phyloP scores from a whole-genome alignment of 768 basidiomycete genomes.

The Auricularia cornea region DNA sequence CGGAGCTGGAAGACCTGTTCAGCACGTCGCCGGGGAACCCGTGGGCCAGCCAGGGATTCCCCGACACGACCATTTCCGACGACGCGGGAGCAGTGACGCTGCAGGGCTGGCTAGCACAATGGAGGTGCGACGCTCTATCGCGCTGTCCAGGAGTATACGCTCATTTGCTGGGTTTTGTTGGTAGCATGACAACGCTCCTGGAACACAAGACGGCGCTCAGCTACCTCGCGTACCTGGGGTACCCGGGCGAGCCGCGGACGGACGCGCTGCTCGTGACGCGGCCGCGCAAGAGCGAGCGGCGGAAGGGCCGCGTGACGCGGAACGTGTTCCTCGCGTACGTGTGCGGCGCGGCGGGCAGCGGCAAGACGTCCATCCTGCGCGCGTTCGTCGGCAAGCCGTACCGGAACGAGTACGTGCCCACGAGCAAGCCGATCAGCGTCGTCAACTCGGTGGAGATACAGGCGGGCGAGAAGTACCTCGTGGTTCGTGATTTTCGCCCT shows the following conservation, averaged over 20 bases:
- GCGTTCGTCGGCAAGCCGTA: slow-evolving; percentile 83
- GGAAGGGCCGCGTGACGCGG: slow-evolving; percentile 78
- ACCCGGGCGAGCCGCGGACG: slow-evolving; percentile 71
- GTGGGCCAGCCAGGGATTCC: slow-evolving; percentile 89
- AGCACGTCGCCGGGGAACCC: slow-evolving; percentile 94
- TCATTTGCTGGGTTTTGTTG: background rate
- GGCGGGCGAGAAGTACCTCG: slow-evolving; percentile 91
- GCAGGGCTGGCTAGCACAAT: slow-evolving; percentile 96
- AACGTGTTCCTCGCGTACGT: slow-evolving; percentile 93
- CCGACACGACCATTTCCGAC: slow-evolving; percentile 80
- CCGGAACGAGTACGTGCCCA: slow-evolving; percentile 70
- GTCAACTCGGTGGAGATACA: slow-evolving; percentile 94
- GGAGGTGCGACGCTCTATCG: slow-evolving; percentile 55
- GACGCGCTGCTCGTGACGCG: slow-evolving; percentile 78
- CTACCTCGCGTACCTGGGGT: slow-evolving; percentile 93
- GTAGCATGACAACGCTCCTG: slow-evolving; percentile 94
- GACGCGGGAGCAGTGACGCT: slow-evolving; percentile 88
- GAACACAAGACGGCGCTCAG: slow-evolving; percentile 86
- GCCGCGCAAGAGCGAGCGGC: slow-evolving; percentile 74
- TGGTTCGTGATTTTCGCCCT: slow-evolving; percentile 65
- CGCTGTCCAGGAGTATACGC: background rate
- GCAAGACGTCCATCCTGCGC: slow-evolving; percentile 82
- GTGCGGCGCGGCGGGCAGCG: slow-evolving; percentile 91
- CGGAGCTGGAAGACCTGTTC: slow-evolving; percentile 82
- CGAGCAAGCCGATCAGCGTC: slow-evolving; percentile 81